These are phyloP conservation scores for Arctium lappa DNA, from an alignment of 129 eudicot species.

Conservation along the genomic window DNA sequence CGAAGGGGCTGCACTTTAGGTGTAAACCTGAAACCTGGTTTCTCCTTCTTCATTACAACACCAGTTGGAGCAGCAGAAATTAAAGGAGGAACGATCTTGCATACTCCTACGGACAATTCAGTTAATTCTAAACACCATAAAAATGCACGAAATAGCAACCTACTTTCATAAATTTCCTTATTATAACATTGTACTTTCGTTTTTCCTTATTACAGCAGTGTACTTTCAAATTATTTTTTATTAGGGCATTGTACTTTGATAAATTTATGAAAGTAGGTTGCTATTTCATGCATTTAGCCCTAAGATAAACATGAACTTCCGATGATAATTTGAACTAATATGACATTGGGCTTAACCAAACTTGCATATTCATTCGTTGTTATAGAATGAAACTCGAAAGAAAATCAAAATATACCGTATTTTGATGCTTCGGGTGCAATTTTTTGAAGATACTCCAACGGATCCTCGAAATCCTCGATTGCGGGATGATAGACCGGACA, in stretches of 20 bases:
- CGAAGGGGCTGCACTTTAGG: slow-evolving; percentile 59
- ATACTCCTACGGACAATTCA: slow-evolving; percentile 33
- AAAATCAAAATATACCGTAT: slow-evolving; percentile 33
- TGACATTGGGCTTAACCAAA: not conserved
- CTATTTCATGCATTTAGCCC: not conserved
- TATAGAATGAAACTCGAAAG: not conserved
- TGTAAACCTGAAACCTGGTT: slow-evolving; percentile 44
- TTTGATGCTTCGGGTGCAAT: slow-evolving; percentile 54
- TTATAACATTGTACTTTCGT: not conserved
- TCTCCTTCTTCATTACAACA: slow-evolving; percentile 40
- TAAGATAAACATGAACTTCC: not conserved
- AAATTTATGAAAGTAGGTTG: not conserved
- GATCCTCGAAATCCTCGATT: slow-evolving; percentile 50
- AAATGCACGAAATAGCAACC: not conserved
- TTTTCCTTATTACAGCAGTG: not conserved
- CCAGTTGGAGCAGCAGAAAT: slow-evolving; percentile 37
- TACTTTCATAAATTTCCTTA: not conserved
- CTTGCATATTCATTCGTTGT: not conserved
- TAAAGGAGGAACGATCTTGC: slow-evolving; percentile 51
- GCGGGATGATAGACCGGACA: slow-evolving; percentile 60
- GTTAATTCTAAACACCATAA: not conserved
- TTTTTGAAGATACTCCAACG: slow-evolving; percentile 36
- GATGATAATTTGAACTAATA: not conserved
- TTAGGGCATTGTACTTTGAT: not conserved
- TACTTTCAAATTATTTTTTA: not conserved